Evolutionary conservation across 2,329 filamentous ascomycete species (phyloP).

Genomic region (Pseudogymnoascus sp.): DNA sequence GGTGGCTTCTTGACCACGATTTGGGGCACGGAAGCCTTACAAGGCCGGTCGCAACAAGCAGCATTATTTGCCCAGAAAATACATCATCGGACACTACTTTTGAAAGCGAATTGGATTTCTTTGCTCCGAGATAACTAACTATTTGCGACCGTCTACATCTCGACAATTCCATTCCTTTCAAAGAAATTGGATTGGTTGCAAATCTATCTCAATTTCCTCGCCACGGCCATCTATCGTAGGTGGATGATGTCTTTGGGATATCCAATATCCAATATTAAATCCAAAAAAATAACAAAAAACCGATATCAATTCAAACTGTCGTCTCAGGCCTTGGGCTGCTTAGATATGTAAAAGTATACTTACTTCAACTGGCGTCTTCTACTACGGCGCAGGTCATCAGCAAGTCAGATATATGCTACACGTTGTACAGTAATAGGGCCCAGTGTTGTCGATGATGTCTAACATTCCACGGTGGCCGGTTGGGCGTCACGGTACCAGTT

Average conservation of each 20-base stretch:
- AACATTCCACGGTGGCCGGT: not conserved
- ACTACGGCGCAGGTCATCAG: not conserved
- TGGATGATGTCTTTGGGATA: not conserved
- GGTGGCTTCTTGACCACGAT: not conserved
- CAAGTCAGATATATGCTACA: not conserved
- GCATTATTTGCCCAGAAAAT: not conserved
- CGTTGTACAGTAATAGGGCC: not conserved
- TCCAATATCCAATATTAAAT: not conserved
- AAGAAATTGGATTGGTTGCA: not conserved
- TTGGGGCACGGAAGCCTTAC: not conserved
- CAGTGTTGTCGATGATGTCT: not conserved
- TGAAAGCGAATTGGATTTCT: not conserved
- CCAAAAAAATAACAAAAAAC: not conserved
- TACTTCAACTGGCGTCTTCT: not conserved
- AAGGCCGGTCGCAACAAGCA: not conserved
- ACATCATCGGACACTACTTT: not conserved
- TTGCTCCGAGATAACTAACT: not conserved
- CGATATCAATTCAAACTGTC: not conserved
- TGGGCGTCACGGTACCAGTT: slow-evolving; percentile 34
- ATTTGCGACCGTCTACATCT: not conserved
- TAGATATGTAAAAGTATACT: not conserved
- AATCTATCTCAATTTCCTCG: not conserved
- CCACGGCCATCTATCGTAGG: not conserved
- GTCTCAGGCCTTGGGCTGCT: not conserved
- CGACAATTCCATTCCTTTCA: not conserved